phyloP scores from a whole-genome alignment of 179 eudicot species.

The Patellifolia procumbens region DNA sequence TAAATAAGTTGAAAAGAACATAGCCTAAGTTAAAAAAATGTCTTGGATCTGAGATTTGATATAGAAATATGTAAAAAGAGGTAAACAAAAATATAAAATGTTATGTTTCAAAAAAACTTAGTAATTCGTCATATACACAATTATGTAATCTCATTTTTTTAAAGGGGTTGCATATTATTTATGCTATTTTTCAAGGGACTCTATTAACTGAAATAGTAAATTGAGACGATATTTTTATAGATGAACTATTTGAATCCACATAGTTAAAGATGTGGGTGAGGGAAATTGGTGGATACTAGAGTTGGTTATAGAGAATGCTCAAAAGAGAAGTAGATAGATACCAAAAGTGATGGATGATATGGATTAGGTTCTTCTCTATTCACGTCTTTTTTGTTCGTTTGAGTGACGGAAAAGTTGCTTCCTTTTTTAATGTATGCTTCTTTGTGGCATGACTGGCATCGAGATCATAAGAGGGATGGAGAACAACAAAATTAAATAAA shows the following conservation, averaged over 20 bases:
- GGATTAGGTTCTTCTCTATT: slow-evolving; percentile 26
- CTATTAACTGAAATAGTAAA: no score
- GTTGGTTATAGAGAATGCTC: slow-evolving; percentile 29
- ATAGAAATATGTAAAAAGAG: no score
- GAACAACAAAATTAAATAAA: background rate
- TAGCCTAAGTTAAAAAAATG: no score
- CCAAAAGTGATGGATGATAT: slow-evolving; percentile 27
- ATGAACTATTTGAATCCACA: background rate
- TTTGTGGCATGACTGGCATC: background rate
- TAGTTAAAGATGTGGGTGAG: slow-evolving; percentile 13
- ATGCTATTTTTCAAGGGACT: no score
- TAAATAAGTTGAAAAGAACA: no score
- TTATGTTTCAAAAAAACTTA: no score
- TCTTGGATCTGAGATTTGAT: no score
- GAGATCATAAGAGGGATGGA: no score
- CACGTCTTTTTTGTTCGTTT: slow-evolving; percentile 30
- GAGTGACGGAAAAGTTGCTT: slow-evolving; percentile 22
- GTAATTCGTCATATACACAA: no score
- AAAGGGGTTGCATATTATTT: no score
- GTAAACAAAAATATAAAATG: no score
- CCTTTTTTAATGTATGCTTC: slow-evolving; percentile 1
- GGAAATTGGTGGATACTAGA: slow-evolving; percentile 18
- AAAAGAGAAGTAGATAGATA: slow-evolving; percentile 27
- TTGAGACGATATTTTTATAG: background rate
- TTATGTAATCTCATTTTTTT: no score